Evolutionary conservation across 768 basidiomycete species (phyloP).

Genomic region (Mycena crocata): DNA sequence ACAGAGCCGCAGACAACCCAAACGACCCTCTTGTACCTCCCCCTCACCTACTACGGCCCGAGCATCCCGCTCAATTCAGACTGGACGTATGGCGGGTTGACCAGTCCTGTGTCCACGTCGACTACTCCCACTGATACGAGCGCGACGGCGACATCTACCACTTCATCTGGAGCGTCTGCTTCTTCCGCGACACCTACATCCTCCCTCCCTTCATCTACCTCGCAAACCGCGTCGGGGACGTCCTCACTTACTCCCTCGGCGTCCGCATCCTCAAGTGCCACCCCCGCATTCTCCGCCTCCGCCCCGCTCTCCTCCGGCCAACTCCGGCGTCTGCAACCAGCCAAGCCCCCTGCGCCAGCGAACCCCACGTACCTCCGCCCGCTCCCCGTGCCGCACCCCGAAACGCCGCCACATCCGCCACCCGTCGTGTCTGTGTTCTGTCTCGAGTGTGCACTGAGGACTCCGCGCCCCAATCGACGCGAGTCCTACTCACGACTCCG

Average conservation of each 20-base stretch:
- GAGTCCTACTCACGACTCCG: too few species aligned
- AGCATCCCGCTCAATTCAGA: conserved; percentile 80
- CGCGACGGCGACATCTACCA: conserved; percentile 28
- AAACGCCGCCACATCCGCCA: too few species aligned
- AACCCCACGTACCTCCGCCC: too few species aligned
- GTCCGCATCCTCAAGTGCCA: conserved; percentile 39
- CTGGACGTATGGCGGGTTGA: conserved; percentile 82
- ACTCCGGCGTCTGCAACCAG: conserved; percentile 64
- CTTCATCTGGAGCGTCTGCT: too few species aligned
- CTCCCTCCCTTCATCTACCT: conserved; percentile 38
- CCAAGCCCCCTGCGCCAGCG: too few species aligned
- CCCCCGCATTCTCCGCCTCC: conserved; percentile 27
- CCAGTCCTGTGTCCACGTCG: conserved; percentile 62
- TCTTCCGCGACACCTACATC: conserved; percentile 39
- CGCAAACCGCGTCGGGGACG: conserved; percentile 43
- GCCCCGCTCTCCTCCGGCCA: conserved; percentile 51
- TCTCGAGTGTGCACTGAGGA: too few species aligned
- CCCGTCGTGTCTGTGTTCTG: too few species aligned
- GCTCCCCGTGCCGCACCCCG: too few species aligned
- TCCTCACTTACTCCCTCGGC: conserved; percentile 40
- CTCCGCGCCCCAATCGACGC: too few species aligned
- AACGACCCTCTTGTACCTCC: conserved; percentile 68
- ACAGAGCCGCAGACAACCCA: conserved; percentile 66
- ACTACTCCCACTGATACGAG: too few species aligned
- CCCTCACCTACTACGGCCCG: conserved; percentile 86